These are phyloP conservation scores for Closterium sp. DNA, from an alignment of 139 green algal genomes.

Conservation along the genomic window DNA sequence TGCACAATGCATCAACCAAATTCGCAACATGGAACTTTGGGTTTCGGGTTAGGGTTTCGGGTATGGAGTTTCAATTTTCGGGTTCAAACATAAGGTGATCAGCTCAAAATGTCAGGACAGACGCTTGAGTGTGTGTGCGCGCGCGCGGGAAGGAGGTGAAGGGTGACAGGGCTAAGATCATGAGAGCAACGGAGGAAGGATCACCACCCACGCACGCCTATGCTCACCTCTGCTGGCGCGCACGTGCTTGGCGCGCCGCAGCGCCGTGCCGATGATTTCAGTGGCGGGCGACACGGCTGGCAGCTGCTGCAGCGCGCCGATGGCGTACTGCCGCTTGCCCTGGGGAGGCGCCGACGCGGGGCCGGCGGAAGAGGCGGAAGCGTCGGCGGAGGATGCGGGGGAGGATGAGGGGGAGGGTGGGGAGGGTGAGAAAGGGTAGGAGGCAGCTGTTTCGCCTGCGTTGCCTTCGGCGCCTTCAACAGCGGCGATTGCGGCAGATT, in stretches of 20 bases:
- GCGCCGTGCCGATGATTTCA: constrained; percentile 34
- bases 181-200: not conserved
- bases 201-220: not conserved
- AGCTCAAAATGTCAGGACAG: not conserved
- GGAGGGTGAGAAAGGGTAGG: not conserved
- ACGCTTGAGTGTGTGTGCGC: not conserved
- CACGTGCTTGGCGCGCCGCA: constrained; percentile 23
- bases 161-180: not conserved
- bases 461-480: not conserved
- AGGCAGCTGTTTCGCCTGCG: not conserved
- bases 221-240: constrained; percentile 37
- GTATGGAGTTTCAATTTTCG: not conserved
- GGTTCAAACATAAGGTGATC: not conserved
- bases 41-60: not conserved
- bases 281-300: constrained; percentile 32
- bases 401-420: not conserved
- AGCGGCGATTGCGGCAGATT: not conserved
- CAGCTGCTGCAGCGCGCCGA: constrained; percentile 47
- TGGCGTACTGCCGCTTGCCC: not conserved
- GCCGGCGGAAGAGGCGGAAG: not conserved
- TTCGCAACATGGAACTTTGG: not conserved
- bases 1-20: not conserved
- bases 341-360: not conserved
- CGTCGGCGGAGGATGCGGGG: not conserved
- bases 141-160: not conserved